phyloP scores from a whole-genome alignment of 805 yeast genomes.

The Monosporozyma solicola region DNA sequence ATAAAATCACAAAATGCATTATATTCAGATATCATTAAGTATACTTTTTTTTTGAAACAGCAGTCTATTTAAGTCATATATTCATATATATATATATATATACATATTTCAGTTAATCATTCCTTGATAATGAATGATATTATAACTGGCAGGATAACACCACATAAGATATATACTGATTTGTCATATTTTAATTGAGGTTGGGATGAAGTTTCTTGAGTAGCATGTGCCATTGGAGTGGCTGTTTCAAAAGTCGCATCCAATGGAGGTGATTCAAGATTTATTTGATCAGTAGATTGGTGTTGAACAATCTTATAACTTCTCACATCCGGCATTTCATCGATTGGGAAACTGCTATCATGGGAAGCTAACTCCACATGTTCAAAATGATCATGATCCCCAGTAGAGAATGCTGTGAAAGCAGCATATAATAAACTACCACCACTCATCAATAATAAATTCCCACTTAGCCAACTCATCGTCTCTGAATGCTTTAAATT shows the following conservation, averaged over 20 bases:
- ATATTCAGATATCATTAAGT: not conserved
- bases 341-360: not conserved
- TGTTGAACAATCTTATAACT: conserved; percentile 1
- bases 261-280: not conserved
- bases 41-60: not conserved
- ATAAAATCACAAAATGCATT: not conserved
- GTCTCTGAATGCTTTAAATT: conserved; percentile 21
- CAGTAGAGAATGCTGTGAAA: conserved; percentile 22
- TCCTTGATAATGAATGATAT: conserved; percentile 21
- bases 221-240: not conserved
- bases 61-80: not conserved
- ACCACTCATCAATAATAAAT: conserved; percentile 27
- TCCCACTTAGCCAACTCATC: conserved; percentile 26
- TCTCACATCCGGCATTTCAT: not conserved
- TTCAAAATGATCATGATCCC: not conserved
- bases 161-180: conserved; percentile 18
- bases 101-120: not conserved
- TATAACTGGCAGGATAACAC: conserved; percentile 22
- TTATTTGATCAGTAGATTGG: not conserved
- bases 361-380: not conserved
- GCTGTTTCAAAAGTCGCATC: not conserved
- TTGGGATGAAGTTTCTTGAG: not conserved
- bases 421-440: conserved; percentile 31
- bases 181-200: conserved; percentile 8
- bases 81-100: not conserved